Evolutionary conservation across 2,329 filamentous ascomycete species (phyloP), one percentile per base, ranked within the genome.

Genomic region (Nemania diffusa): DNA sequence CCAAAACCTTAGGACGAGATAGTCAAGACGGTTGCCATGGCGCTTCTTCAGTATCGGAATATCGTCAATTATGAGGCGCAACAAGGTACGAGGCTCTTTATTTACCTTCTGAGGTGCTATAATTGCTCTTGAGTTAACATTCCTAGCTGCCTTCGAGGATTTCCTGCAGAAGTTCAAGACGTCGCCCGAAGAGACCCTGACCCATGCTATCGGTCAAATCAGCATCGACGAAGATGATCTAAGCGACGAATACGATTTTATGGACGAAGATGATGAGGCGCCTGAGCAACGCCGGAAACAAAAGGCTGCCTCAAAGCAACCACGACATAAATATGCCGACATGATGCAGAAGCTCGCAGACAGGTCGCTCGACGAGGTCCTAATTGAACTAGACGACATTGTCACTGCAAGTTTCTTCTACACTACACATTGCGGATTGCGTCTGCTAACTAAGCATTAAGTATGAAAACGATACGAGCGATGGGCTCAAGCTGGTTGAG

Each of bases 101-200:
- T 42, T 42, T 51, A 37, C 67, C 67, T 64, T 53, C 42, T 5
- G 20, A 5, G 9, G 29, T 9, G 9, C 29, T 40, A 5, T 6
- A 34, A 26, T 55, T 8, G 20, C 34, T 50, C 13, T 44, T 37
- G 7, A 56, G 68, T 79, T 81, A 77, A 79, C 73, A 59, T 20
- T 17, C 29, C 11, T 56, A 95, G 92, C 81, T 74, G 91, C 91
- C 57, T 96, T 99, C 80, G 91, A 97, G 81, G 90, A 92, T 76
- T 99, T 99, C 79, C 85, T 99, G 70, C 84, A 87, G 74, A 89
- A 90, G 70, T 99, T 97, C 89, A 98, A 99, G 83, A 91, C 91
- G 62, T 90, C 85, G 77, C 91, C 83, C 64, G 88, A 85, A 79
- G 87, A 85, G 67, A 87, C 91, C 67, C 89, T 97, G 72, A 90